Base-by-base conservation (phyloP, 768 basidiomycete species). In the Tulasnella sp. region DNA sequence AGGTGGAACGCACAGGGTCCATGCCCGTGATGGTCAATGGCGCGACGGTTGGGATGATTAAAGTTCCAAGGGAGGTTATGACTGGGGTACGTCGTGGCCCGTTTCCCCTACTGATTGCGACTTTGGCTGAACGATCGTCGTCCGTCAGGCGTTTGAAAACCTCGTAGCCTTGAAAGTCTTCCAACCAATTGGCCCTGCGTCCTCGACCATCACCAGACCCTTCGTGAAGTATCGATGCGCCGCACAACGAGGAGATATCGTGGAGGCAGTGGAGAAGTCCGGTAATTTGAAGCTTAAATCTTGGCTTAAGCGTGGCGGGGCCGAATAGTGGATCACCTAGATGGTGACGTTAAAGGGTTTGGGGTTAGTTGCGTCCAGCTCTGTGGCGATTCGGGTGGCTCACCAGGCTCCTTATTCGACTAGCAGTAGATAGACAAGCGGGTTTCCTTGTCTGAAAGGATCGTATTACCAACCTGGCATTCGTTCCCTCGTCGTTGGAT, bases 1-100 rank as follows among this genome's bases (percentile, higher is more conserved):
- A 94, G 85, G 88, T 93, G 27, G 90, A 92, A 31, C 88, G 91
- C 31, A 92, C 93, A 8, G 87, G 88, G 14, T 89, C 92, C 10
- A 93, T 93, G 0, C 94, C 94, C 1, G 89, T 95, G 27, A 91
- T 92, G 75, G 84, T 94, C 62, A 90, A 91, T 81, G 92, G 94
- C 84, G 75, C 12, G 83, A 83, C 62, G 89, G 84, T 42, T 79
- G 91, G 93, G 2, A 94, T 93, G 91, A 87, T 91, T 27, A 88
- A 88, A 27, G 92, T 91, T 82, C 88, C 89, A 16, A 89, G 91
- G 34, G 87, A 88, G 14, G 89, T 94, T 46, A 87, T 94, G 77
- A 87, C 91, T 85, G 88, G 88, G 76, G 94, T 95, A 83, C 80
- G 92, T 88, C 12, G 27, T 31, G 38, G 56, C 27, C 12, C 34